Conservation (phyloP, 768 basidiomycete genomes). For the Strobilomyces echinocephalus region DNA sequence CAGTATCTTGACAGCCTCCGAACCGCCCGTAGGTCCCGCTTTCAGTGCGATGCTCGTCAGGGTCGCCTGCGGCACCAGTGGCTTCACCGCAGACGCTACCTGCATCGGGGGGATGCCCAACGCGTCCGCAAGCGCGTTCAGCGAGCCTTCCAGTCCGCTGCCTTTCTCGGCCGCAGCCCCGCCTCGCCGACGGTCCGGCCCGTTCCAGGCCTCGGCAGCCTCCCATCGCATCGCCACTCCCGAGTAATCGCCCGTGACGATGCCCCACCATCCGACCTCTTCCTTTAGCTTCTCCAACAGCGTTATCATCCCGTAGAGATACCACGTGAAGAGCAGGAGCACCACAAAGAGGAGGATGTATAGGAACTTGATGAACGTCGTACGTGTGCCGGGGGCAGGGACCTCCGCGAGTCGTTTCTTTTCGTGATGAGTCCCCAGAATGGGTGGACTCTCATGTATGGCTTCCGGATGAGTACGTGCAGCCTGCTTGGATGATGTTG, state of each 20-base stretch:
- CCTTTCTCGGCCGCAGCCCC: neutral
- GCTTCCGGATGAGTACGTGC: neutral
- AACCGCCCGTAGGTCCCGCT: conserved; percentile 42
- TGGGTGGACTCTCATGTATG: neutral
- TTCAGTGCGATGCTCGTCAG: conserved; percentile 45
- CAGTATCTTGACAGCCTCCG: conserved; percentile 39
- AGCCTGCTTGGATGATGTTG: conserved; percentile 1
- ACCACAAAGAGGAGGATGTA: conserved; percentile 43
- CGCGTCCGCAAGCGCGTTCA: conserved; percentile 56
- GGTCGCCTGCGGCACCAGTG: conserved; percentile 57
- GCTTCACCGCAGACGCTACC: conserved; percentile 57
- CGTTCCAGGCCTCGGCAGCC: neutral
- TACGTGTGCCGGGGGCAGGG: conserved; percentile 1
- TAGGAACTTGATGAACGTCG: conserved; percentile 37
- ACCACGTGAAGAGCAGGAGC: conserved; percentile 44
- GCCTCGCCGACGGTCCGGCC: neutral
- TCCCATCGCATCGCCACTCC: neutral
- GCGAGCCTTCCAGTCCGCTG: conserved; percentile 48
- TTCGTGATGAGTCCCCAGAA: neutral
- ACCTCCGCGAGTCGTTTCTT: neutral
- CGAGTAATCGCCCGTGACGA: conserved; percentile 3
- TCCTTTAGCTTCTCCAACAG: conserved; percentile 44
- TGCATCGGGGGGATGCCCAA: conserved; percentile 59
- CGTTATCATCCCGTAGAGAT: conserved; percentile 42
- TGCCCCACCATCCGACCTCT: conserved; percentile 56